Conservation (phyloP, 129 eudicot species). For the Gnaphalium uliginosum region DNA sequence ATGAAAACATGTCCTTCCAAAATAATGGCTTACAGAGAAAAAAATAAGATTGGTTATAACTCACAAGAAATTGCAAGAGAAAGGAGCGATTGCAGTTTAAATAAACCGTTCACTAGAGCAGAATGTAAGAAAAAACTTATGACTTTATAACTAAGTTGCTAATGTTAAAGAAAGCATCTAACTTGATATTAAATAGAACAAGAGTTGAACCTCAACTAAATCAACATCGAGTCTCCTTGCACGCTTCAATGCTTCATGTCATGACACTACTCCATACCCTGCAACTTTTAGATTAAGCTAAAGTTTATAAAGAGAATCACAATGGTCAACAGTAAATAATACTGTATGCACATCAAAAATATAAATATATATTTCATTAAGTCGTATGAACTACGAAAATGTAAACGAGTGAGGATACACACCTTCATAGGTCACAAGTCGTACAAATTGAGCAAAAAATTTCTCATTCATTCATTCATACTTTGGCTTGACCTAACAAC, state of each 20-base stretch:
- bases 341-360: neutral
- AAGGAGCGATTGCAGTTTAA: too few relatives aligned
- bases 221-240: constrained; percentile 55
- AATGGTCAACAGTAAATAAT: neutral
- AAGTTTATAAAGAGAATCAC: neutral
- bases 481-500: neutral
- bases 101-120: too few relatives aligned
- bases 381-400: neutral
- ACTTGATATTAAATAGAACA: too few relatives aligned
- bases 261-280: constrained; percentile 59
- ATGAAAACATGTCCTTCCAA: too few relatives aligned
- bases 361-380: neutral
- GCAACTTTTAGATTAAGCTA: constrained; percentile 4
- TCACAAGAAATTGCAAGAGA: neutral
- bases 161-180: neutral
- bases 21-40: neutral
- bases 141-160: neutral
- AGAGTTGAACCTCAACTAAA: constrained; percentile 62
- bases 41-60: neutral
- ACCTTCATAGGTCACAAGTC: constrained; percentile 49
- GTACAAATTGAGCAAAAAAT: neutral
- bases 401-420: constrained; percentile 1
- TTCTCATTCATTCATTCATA: neutral
- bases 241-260: constrained; percentile 54
- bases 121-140: neutral